Evolutionary conservation across 768 basidiomycete species (phyloP).

Genomic region (Boletus sp.): DNA sequence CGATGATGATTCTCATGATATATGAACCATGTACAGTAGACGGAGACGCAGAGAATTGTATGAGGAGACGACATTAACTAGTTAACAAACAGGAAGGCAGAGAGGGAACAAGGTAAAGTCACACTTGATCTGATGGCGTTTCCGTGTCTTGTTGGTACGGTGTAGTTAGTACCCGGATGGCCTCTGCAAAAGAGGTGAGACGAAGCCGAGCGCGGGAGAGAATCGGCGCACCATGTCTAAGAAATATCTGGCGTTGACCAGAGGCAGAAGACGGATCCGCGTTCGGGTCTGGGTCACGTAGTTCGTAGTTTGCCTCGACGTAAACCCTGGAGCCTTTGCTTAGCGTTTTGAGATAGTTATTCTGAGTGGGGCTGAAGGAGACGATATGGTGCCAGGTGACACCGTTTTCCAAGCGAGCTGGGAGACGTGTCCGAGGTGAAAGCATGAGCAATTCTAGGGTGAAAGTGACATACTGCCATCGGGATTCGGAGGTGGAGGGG

Average conservation of each 20-base stretch:
- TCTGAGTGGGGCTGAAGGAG: slow-evolving; percentile 64
- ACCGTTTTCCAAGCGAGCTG: slow-evolving; percentile 51
- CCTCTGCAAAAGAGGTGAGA: slow-evolving; percentile 41
- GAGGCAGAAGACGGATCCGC: slow-evolving; percentile 66
- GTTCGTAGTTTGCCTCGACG: slow-evolving; percentile 76
- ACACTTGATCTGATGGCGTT: slow-evolving; percentile 20
- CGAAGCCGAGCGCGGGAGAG: background rate
- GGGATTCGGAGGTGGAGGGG: slow-evolving; percentile 53
- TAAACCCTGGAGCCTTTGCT: slow-evolving; percentile 74
- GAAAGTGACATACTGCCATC: slow-evolving; percentile 58
- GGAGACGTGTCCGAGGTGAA: background rate
- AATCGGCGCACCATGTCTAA: slow-evolving; percentile 63
- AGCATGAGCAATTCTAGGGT: background rate
- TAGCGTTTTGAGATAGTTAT: slow-evolving; percentile 62
- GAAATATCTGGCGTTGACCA: slow-evolving; percentile 79
- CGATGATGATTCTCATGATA: slow-evolving; percentile 36
- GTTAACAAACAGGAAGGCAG: background rate
- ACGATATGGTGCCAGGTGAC: slow-evolving; percentile 78
- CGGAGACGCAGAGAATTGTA: background rate
- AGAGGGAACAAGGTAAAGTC: background rate
- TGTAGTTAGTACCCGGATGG: slow-evolving; percentile 46
- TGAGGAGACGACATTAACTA: slow-evolving; percentile 1
- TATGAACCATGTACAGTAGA: slow-evolving; percentile 27
- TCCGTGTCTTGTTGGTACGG: slow-evolving; percentile 28
- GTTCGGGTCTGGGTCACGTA: slow-evolving; percentile 66